These are phyloP conservation scores for Phytophthora nicotianae DNA, from an alignment of 352 stramenopile genomes.

Conservation along the genomic window DNA sequence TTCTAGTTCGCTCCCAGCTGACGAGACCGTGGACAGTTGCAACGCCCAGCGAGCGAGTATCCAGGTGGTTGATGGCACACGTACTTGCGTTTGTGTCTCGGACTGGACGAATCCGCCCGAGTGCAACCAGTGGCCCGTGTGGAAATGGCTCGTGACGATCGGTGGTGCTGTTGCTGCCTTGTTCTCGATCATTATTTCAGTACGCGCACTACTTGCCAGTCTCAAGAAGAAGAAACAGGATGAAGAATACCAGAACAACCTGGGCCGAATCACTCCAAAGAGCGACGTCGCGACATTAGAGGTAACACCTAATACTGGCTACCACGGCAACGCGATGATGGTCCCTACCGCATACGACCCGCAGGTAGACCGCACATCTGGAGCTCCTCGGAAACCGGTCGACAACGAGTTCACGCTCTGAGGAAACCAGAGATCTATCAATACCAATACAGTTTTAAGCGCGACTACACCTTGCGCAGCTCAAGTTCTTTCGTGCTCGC, in stretches of 20 bases:
- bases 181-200: slow-evolving; percentile 62
- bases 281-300: slow-evolving; percentile 37
- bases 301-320: slow-evolving; percentile 28
- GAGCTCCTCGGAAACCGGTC: slow-evolving; percentile 21
- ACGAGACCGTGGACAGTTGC: slow-evolving; percentile 44
- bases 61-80: slow-evolving; percentile 38
- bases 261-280: slow-evolving; percentile 17
- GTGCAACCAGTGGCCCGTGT: slow-evolving; percentile 56
- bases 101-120: slow-evolving; percentile 63
- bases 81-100: slow-evolving; percentile 60
- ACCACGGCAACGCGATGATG: slow-evolving; percentile 19
- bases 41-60: slow-evolving; percentile 58
- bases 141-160: slow-evolving; percentile 64
- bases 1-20: slow-evolving; percentile 21
- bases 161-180: slow-evolving; percentile 60
- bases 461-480: neutral
- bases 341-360: slow-evolving; percentile 31
- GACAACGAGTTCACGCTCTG: slow-evolving; percentile 43
- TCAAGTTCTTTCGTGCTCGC: neutral
- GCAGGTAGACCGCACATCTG: slow-evolving; percentile 16
- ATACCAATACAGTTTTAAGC: slow-evolving; percentile 15
- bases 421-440: slow-evolving; percentile 1
- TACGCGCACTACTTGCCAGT: slow-evolving; percentile 47
- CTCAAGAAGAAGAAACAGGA: slow-evolving; percentile 34
- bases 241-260: slow-evolving; percentile 8